Evolutionary conservation across 805 yeast species (phyloP), one percentile per base, ranked within the genome.

Genomic region (Zygoascus tannicola): DNA sequence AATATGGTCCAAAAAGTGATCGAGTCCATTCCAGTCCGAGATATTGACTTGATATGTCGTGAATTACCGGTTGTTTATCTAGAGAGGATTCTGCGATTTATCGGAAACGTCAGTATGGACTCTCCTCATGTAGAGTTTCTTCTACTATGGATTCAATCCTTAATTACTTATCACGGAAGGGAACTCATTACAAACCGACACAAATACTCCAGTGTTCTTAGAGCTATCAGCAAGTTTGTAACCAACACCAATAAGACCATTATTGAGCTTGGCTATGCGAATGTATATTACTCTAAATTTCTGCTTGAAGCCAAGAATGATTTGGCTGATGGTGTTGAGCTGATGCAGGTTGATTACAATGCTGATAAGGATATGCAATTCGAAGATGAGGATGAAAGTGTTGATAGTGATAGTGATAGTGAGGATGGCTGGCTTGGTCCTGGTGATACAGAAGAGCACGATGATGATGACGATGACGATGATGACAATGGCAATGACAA

Each of bases 41-140:
- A 87, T 56, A 75, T 90, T 32, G 67, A 72, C 28, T 62, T 92
- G 41, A 74, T 88, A 5, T 67, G 81, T 5, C 61, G 69, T n/a
- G 83, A 75, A 40, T 56, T 90, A 16, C 98, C 98, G 0, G 68
- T 69, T 1, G 81, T 87, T 0, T 90, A 92, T 54, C 72, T 86
- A 37, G 72, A 78, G 35, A 73, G 81, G 45, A 55, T 90, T 30
- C 60, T 92, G 37, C 64, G 67, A 28, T 86, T 85, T 49, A 72
- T 92, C 54, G 92, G 85, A 1, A 73, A 74, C 35, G 71, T 75
- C 50, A 70, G 79, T 30, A 73, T 73, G 59, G 83, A 80, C 3
- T 77, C 86, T 4, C 87, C 76, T 28, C 97, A 92, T 63, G 59
- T 90, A 20, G 97, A 92, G 65, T 87, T 80, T 66, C 78, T 80